Base-by-base conservation (phyloP, 768 basidiomycete species). In the Mycena haematopus region DNA sequence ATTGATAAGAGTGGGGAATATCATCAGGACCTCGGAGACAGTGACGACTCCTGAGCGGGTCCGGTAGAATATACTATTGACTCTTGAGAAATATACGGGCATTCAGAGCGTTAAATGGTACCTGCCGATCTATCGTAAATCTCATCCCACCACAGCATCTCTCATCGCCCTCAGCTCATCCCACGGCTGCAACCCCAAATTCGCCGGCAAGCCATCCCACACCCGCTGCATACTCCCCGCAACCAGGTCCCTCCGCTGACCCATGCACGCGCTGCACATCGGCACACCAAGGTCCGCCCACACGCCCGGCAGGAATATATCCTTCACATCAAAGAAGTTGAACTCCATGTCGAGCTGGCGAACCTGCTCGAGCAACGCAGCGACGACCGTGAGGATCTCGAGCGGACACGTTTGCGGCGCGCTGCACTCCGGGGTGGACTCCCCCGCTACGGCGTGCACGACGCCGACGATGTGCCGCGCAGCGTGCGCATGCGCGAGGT, bases 271-370 rank as follows among this genome's bases (percentile, higher is more conserved):
- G 10, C 17, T n/a, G 9, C 59, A 60, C 21, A 60, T 44, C 24
- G 59, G 52, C 45, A 35, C 24, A 13, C 52, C 52, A 4, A 54
- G 15, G 4, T 25, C 45, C 25, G 35, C 45, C 52, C 52, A 60
- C 13, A 60, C 19, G 9, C 46, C 22, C 1, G 59, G 59, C 36
- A 46, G 22, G 13, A 60, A 60, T 10, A 60, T 24, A 36, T 60
- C 59, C 52, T 54, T 60, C 24, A 60, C 45, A 19, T 60, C 59
- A 13, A 60, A 60, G 7, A 54, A 54, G 22, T 60, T 60, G 36
- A 54, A 60, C 46, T 60, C 59, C 45, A 50, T 54, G 13, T 49
- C 44, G 2, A 49, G 10, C 21, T 60, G 36, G 4, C 45, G 45
- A 17, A 60, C 42, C 15, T 38, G 45, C 52, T 54, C 52, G 8